Percentiles rank a stretch among this genome's conserved stretches.
Evolutionary conservation across 2,329 filamentous ascomycete species (phyloP).

Genomic region (Exophiala sp.): DNA sequence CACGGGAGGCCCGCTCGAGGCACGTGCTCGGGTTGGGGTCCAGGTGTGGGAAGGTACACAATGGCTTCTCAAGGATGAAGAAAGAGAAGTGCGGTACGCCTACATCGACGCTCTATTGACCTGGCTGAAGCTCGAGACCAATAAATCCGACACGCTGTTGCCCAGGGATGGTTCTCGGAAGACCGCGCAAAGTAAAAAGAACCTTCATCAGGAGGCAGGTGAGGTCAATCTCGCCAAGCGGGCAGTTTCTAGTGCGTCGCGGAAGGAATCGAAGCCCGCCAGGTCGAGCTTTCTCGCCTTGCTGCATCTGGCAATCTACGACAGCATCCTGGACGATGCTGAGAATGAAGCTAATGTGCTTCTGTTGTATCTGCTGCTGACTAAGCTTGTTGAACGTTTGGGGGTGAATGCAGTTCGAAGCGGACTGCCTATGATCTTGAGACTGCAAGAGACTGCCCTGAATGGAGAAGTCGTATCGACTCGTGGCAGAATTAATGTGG

Average conservation of each 20-base stretch:
- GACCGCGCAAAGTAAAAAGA: constrained; percentile 44
- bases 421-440: constrained; percentile 83
- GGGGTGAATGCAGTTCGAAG: constrained; percentile 77
- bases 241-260: constrained; percentile 65
- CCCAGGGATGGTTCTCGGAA: constrained; percentile 54
- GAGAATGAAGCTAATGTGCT: constrained; percentile 71
- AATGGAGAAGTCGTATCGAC: constrained; percentile 52
- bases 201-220: constrained; percentile 35
- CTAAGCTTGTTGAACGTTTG: constrained; percentile 69
- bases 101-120: constrained; percentile 80
- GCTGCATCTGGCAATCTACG: constrained; percentile 84
- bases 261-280: constrained; percentile 55
- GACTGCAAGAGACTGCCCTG: constrained; percentile 76
- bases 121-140: constrained; percentile 82
- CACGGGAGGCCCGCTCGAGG: constrained; percentile 60
- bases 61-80: constrained; percentile 79
- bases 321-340: constrained; percentile 72
- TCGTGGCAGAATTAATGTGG: constrained; percentile 69
- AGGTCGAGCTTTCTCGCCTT: constrained; percentile 74
- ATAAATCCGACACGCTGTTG: constrained; percentile 60
- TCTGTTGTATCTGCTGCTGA: constrained; percentile 71
- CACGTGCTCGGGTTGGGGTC: constrained; percentile 71
- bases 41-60: constrained; percentile 95
- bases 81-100: constrained; percentile 73
- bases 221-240: constrained; percentile 51